Percentiles rank a stretch among this genome's conserved stretches.
These are phyloP conservation scores for Salix purpurea DNA, from an alignment of 345 rosid species.

Conservation along the genomic window DNA sequence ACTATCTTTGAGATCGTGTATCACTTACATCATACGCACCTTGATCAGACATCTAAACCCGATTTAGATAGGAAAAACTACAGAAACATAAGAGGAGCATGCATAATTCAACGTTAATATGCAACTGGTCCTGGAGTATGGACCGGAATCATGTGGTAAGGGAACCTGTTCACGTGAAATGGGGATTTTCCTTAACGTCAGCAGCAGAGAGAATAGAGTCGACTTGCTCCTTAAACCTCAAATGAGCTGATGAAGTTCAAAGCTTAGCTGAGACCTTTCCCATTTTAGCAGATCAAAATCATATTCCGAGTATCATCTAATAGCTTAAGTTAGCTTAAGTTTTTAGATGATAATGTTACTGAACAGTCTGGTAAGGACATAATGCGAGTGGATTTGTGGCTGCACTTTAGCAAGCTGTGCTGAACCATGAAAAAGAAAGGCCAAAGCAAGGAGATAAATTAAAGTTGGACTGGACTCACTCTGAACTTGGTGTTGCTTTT, in stretches of 20 bases:
- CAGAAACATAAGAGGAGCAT: too few species aligned
- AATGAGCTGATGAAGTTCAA: neutral
- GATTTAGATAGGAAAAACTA: too few species aligned
- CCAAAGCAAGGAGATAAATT: neutral
- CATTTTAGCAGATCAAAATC: neutral
- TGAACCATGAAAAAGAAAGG: neutral
- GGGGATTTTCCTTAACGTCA: slow-evolving; percentile 12
- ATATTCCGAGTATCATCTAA: too few species aligned
- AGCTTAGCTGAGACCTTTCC: neutral
- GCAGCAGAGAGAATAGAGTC: neutral
- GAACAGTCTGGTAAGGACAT: too few species aligned
- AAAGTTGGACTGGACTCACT: slow-evolving; percentile 29
- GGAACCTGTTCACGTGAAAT: slow-evolving; percentile 21
- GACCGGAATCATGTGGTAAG: slow-evolving; percentile 8
- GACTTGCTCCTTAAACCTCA: neutral
- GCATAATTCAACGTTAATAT: too few species aligned
- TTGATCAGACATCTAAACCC: too few species aligned
- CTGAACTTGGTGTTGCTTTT: slow-evolving; percentile 27
- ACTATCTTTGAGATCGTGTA: too few species aligned
- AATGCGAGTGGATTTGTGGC: neutral
- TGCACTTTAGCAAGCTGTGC: neutral
- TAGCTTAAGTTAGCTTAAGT: too few species aligned
- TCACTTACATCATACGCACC: too few species aligned
- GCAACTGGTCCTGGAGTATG: neutral
- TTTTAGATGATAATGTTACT: too few species aligned